Percentiles rank a stretch among this genome's conserved stretches.
Conservation (phyloP, 2,329 filamentous ascomycete genomes). For the Alternaria alternata region DNA sequence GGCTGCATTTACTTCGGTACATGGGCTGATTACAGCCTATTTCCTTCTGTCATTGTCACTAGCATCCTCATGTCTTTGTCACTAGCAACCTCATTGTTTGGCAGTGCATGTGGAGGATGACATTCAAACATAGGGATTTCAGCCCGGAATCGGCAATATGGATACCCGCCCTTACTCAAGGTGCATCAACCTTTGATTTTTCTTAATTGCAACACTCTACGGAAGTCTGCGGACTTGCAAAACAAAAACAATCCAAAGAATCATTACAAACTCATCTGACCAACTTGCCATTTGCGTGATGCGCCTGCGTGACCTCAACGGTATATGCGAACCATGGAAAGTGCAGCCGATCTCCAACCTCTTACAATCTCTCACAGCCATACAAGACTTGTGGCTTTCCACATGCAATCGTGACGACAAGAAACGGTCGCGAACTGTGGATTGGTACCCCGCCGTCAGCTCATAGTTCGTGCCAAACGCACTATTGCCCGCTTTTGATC, state of each 20-base stretch:
- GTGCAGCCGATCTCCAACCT: not conserved
- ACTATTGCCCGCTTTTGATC: constrained; percentile 8
- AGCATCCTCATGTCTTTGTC: not conserved
- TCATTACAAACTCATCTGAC: not conserved
- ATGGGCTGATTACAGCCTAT: not conserved
- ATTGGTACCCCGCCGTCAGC: constrained; percentile 18
- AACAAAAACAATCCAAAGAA: constrained; percentile 8
- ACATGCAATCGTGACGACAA: constrained; percentile 17
- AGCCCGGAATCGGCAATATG: constrained; percentile 37
- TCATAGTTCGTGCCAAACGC: constrained; percentile 11
- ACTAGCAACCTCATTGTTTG: constrained; percentile 2
- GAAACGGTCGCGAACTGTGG: constrained; percentile 14
- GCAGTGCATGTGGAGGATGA: constrained; percentile 11
- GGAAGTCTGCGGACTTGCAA: not conserved
- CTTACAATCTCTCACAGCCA: not conserved
- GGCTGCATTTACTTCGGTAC: constrained; percentile 10
- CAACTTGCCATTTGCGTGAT: not conserved
- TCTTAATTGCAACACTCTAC: constrained; percentile 13
- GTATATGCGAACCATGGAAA: not conserved
- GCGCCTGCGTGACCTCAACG: not conserved
- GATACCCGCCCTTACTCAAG: constrained; percentile 45
- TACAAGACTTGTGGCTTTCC: not conserved
- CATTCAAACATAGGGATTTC: constrained; percentile 22
- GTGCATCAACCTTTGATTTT: constrained; percentile 31
- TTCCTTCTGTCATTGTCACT: constrained; percentile 2